phyloP scores from a whole-genome alignment of 1,284 basidiomycete genomes.

The Lignosus rhinocerotis region DNA sequence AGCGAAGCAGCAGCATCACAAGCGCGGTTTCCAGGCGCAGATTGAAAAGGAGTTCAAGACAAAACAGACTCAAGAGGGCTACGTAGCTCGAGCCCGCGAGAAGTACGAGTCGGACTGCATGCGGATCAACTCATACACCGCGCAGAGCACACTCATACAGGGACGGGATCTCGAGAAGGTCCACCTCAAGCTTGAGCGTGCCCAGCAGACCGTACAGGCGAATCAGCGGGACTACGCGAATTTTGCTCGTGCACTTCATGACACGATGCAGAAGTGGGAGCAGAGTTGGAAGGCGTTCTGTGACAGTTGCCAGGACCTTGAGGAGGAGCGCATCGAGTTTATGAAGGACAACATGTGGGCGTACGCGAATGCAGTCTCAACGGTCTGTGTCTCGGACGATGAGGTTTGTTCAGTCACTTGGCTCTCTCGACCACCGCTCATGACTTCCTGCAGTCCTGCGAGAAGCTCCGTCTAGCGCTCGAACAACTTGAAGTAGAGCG shows the following conservation, averaged over 20 bases:
- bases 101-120: slow-evolving; percentile 95
- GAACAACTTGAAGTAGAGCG: slow-evolving; percentile 82
- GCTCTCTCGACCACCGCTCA: background rate
- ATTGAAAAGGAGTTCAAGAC: slow-evolving; percentile 90
- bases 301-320: slow-evolving; percentile 93
- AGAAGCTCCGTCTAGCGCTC: slow-evolving; percentile 78
- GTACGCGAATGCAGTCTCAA: slow-evolving; percentile 94
- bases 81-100: slow-evolving; percentile 87
- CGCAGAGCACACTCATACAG: slow-evolving; percentile 90
- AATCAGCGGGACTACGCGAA: slow-evolving; percentile 93
- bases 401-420: slow-evolving; percentile 62
- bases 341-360: slow-evolving; percentile 96
- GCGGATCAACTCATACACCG: slow-evolving; percentile 94
- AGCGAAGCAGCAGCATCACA: slow-evolving; percentile 70
- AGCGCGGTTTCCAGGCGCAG: slow-evolving; percentile 67
- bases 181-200: slow-evolving; percentile 83
- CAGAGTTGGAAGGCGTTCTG: slow-evolving; percentile 92
- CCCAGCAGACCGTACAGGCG: slow-evolving; percentile 83
- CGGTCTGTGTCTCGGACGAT: slow-evolving; percentile 95
- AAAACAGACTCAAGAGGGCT: slow-evolving; percentile 81
- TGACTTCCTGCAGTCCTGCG: slow-evolving; percentile 70
- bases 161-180: slow-evolving; percentile 95
- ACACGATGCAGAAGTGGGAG: slow-evolving; percentile 89
- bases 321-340: slow-evolving; percentile 92
- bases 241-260: slow-evolving; percentile 80